Evolutionary conservation across 1,284 basidiomycete species (phyloP), one percentile per base, ranked within the genome.

Genomic region (Malassezia furfur): DNA sequence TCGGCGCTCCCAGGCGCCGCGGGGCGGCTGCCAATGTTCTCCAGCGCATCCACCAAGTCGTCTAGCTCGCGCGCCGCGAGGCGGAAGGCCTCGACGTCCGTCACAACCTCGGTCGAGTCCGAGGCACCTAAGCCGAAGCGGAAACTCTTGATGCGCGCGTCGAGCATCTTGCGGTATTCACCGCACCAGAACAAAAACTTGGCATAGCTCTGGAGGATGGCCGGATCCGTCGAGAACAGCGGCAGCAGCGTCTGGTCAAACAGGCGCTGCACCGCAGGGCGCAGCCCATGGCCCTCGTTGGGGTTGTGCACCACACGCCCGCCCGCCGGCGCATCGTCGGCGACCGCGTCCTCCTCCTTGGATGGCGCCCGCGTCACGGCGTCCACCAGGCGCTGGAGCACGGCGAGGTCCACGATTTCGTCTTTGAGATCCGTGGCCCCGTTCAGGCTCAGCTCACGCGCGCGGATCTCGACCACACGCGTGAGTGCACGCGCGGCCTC

Each of bases 401-500:
- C 88, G 31, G 88, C 87, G 40, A 83, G 80, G 75, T 96, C 91
- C 19, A 96, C 79, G 36, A 79, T 80, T 8, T 56, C 39, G 22
- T 45, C 15, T 19, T 44, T 30, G 31, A 40, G 14, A 84, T 34
- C 80, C 78, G 66, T 83, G 83, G 55, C 55, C 25, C 34, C 19
- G 30, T 45, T 52, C 6, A 48, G 43, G 15, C 50, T 79, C 79
- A n/a, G 80, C 81, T 68, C 62, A 7, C 57, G 52, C 7, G 72
- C 64, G 8, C 85, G 84, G 68, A 87, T 84, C 71, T 93, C 88
- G 32, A 94, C 82, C 30, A 96, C 80, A 5, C 90, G 84, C 0
- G 81, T 81, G 45, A 91, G 80, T 0, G 91, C 91, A 22, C 88
- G 84, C 50, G 83, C 84, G 0, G 90, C 86, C 73, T 99, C 93